Percentiles rank a stretch among this genome's conserved stretches.
These are phyloP conservation scores for Lasiodiplodia sp. DNA, from an alignment of 2,329 filamentous ascomycete species.

Conservation along the genomic window DNA sequence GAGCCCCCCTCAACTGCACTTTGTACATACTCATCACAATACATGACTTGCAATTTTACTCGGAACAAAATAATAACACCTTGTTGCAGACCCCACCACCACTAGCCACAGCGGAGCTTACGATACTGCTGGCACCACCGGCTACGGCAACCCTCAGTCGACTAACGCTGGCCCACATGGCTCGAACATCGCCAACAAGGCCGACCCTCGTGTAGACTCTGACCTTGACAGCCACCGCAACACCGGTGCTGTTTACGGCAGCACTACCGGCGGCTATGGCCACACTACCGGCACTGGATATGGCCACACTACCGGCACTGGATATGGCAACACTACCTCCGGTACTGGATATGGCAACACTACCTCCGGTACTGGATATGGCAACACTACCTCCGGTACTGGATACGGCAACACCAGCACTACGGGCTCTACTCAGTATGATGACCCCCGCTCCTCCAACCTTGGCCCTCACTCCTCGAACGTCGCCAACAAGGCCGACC, in stretches of 20 bases:
- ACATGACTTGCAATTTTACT: not conserved
- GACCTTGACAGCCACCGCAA: conserved; percentile 2
- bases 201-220: conserved; percentile 10
- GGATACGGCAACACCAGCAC: not conserved
- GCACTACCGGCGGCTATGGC: not conserved
- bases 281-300: not conserved
- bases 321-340: not conserved
- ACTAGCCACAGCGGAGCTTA: conserved; percentile 8
- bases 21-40: not conserved
- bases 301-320: not conserved
- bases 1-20: not conserved
- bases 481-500: conserved; percentile 16
- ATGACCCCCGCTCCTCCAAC: not conserved
- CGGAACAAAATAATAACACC: not conserved
- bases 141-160: not conserved
- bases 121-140: conserved; percentile 6
- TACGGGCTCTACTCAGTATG: not conserved
- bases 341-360: not conserved
- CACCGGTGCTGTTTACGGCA: not conserved
- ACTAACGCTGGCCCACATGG: conserved; percentile 21
- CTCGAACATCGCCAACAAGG: conserved; percentile 16
- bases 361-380: too few relatives aligned
- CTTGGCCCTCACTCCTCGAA: conserved; percentile 18
- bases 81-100: conserved; percentile 1
- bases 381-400: not conserved